Evolutionary conservation across 2,329 filamentous ascomycete genomes (phyloP).

Genomic region (Hymenotorrendiella dingleyae): DNA sequence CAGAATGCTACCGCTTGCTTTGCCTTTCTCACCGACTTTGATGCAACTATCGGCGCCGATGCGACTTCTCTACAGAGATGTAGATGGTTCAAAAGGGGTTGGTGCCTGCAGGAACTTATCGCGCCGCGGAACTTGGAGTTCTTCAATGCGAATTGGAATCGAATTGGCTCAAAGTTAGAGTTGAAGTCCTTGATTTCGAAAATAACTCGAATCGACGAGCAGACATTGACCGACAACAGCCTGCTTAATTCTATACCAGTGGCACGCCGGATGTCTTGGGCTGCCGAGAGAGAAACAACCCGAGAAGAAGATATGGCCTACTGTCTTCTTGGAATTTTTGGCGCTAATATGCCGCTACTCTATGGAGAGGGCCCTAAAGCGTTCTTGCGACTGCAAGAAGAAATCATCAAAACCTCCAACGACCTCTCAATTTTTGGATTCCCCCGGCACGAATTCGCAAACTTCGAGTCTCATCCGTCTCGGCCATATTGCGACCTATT

Average conservation of each 20-base stretch:
- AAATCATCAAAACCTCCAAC: not conserved
- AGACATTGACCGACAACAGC: constrained; percentile 12
- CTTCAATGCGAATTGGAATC: constrained; percentile 10
- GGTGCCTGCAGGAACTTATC: constrained; percentile 6
- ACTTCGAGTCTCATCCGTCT: no score
- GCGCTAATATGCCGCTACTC: constrained; percentile 32
- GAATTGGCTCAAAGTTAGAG: constrained; percentile 10
- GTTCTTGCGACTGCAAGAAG: constrained; percentile 2
- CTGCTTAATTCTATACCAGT: constrained; percentile 21
- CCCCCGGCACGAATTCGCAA: no score
- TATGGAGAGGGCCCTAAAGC: constrained; percentile 26
- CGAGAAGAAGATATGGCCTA: constrained; percentile 27
- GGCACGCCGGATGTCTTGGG: constrained; percentile 35
- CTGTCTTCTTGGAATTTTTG: constrained; percentile 28
- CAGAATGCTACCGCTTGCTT: constrained; percentile 11
- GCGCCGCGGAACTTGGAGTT: constrained; percentile 12
- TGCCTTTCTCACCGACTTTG: constrained; percentile 1
- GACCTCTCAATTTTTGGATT: not conserved
- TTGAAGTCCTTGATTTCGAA: constrained; percentile 3
- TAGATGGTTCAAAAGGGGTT: constrained; percentile 13
- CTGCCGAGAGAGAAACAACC: constrained; percentile 28
- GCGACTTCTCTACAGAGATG: not conserved
- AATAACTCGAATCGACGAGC: constrained; percentile 16
- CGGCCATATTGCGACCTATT: no score
- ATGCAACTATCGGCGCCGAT: not conserved